These are phyloP conservation scores for Malania oleifera DNA, from an alignment of 164 flowering plant genomes.

Conservation along the genomic window DNA sequence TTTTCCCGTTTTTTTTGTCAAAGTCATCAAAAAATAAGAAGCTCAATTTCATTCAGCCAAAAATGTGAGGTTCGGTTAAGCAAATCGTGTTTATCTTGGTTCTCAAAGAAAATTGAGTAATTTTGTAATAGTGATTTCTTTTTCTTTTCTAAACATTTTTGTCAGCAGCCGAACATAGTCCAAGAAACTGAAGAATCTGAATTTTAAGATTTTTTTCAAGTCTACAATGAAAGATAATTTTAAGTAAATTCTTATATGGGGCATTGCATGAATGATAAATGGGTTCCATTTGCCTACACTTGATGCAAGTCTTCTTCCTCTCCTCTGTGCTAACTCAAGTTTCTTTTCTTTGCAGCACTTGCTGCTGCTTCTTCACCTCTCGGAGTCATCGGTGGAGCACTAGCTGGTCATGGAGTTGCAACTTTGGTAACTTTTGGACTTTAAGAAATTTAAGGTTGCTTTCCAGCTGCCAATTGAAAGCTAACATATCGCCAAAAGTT, in stretches of 20 bases:
- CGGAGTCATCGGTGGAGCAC: conserved; percentile 92
- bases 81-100: too few species aligned
- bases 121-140: too few species aligned
- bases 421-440: conserved; percentile 64
- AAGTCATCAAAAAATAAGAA: too few species aligned
- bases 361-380: conserved; percentile 99
- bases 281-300: conserved; percentile 2
- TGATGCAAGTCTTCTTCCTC: conserved; percentile 4
- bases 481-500: neutral
- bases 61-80: too few species aligned
- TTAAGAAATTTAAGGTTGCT: neutral
- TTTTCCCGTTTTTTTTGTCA: too few species aligned
- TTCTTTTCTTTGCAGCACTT: conserved; percentile 55
- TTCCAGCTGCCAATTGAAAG: neutral
- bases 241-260: neutral
- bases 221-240: neutral
- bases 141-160: too few species aligned
- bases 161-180: too few species aligned
- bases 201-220: too few species aligned
- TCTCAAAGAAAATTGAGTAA: too few species aligned
- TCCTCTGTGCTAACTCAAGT: neutral
- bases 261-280: neutral
- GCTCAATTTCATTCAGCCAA: too few species aligned
- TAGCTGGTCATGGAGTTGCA: conserved; percentile 93
- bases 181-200: too few species aligned